A percentile compares a stretch with the other conserved stretches of the same genome.
These are phyloP conservation scores for Cladosporium halotolerans DNA, from an alignment of 2,329 filamentous ascomycete genomes.

Conservation along the genomic window DNA sequence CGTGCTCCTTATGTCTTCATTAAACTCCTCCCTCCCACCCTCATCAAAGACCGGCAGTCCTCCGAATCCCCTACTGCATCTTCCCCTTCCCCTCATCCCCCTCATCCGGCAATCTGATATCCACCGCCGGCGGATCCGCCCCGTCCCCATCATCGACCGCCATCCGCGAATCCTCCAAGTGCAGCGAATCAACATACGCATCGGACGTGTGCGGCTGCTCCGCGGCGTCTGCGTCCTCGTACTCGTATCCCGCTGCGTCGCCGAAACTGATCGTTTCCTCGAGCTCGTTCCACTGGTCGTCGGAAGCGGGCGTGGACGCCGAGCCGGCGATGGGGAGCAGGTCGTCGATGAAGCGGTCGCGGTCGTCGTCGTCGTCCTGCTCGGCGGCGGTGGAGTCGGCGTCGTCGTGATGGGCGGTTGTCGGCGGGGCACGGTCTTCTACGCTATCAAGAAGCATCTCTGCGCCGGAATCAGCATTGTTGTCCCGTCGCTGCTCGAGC, in stretches of 20 bases:
- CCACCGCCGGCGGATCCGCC: neutral
- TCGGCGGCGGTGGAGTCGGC: conserved; percentile 7
- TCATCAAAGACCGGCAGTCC: no score
- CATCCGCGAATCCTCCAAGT: conserved; percentile 4
- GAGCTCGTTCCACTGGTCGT: conserved; percentile 1
- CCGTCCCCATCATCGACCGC: neutral
- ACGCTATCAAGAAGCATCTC: conserved; percentile 8
- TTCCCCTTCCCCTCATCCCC: no score
- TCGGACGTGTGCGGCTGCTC: neutral
- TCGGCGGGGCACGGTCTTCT: neutral
- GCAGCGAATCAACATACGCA: neutral
- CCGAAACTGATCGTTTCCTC: conserved; percentile 2
- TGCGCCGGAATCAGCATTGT: conserved; percentile 10
- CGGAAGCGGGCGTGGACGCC: neutral
- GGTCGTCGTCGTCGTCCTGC: neutral
- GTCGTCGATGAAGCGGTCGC: neutral
- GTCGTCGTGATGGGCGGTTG: neutral
- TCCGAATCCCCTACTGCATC: no score
- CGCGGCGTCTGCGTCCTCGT: neutral
- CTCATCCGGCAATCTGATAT: conserved; percentile 2
- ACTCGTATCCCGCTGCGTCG: neutral
- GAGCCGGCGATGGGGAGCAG: neutral
- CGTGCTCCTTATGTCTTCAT: no score
- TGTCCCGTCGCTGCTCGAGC: neutral
- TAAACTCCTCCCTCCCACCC: no score